Evolutionary conservation across 345 rosid species (phyloP).

Genomic region (Anacardium occidentale): DNA sequence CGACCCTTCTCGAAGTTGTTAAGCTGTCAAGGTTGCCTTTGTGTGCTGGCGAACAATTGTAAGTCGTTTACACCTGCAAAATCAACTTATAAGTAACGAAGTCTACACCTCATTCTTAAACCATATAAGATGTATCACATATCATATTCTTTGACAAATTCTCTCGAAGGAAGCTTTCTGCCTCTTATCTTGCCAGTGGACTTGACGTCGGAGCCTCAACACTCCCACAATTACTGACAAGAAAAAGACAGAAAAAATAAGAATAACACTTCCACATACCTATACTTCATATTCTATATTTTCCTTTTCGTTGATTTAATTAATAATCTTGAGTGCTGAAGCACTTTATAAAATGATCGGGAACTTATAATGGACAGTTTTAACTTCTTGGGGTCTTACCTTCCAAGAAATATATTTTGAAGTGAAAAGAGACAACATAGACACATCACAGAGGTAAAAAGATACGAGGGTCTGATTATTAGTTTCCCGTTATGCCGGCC

Average conservation of each 20-base stretch:
- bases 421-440: too few species aligned
- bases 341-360: background rate
- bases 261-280: background rate
- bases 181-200: too few species aligned
- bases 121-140: too few species aligned
- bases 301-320: background rate
- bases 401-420: background rate
- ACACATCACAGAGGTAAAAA: background rate
- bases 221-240: background rate
- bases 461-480: background rate
- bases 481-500: background rate
- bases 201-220: constrained; percentile 4
- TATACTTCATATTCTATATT: background rate
- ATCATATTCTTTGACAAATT: too few species aligned
- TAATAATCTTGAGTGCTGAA: background rate
- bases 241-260: background rate
- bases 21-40: constrained; percentile 23
- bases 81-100: too few species aligned
- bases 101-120: too few species aligned
- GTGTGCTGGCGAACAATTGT: constrained; percentile 19
- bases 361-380: background rate
- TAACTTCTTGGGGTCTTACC: background rate
- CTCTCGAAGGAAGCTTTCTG: too few species aligned
- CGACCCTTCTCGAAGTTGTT: constrained; percentile 28
- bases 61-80: constrained; percentile 27